These are phyloP conservation scores for Daldinia childiae DNA, from an alignment of 495 filamentous ascomycete species.

Conservation along the genomic window DNA sequence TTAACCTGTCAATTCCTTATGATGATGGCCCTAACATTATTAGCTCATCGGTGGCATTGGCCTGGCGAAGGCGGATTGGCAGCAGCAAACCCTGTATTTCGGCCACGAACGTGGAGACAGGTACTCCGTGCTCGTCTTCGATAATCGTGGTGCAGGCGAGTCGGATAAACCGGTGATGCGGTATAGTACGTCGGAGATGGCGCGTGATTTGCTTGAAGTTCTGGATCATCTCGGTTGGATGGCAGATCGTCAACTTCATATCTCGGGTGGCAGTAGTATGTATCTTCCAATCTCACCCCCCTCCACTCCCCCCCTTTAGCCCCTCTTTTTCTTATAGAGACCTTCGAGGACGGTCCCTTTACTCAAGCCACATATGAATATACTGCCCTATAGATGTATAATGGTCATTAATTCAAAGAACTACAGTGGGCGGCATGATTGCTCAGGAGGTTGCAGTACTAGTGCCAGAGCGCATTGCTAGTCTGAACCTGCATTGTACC, in stretches of 20 bases:
- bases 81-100: conserved; percentile 73
- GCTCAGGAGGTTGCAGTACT: conserved; percentile 71
- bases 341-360: not conserved
- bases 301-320: not conserved
- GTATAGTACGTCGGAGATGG: conserved; percentile 75
- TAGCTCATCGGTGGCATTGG: conserved; percentile 63
- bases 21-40: not conserved
- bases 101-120: conserved; percentile 66
- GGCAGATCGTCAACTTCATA: conserved; percentile 63
- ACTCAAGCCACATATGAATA: not conserved
- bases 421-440: conserved; percentile 77
- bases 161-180: conserved; percentile 71
- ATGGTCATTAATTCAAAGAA: not conserved
- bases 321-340: not conserved
- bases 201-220: conserved; percentile 69
- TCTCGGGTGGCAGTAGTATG: conserved; percentile 67
- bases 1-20: not conserved
- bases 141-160: conserved; percentile 73
- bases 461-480: conserved; percentile 67
- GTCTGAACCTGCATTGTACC: conserved; percentile 70
- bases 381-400: not conserved
- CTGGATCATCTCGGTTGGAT: conserved; percentile 72
- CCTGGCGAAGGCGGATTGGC: conserved; percentile 62
- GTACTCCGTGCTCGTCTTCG: conserved; percentile 70
- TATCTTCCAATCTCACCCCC: not conserved